Evolutionary conservation across 2,329 filamentous ascomycete genomes (phyloP), one percentile per base, ranked within the genome.

Genomic region (Cladorrhinum sp.): DNA sequence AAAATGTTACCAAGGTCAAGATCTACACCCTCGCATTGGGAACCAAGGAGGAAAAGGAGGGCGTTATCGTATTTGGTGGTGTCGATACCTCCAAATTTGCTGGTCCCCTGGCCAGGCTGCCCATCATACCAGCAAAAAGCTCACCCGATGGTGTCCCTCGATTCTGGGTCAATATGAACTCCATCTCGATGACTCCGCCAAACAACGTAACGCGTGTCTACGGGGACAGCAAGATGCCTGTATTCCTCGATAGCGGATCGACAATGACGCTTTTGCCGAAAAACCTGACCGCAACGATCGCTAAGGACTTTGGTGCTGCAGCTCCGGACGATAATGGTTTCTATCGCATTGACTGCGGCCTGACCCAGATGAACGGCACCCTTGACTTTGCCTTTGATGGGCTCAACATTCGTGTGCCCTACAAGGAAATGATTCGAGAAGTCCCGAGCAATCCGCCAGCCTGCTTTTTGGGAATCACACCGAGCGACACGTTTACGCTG

Each of bases 241-340:
- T 89, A 10, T 85, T 91, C 57, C 79, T 91, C 49, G 89, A 92
- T 74, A 89, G 85, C 24, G 89, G 89, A 6, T 86, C 85, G 23
- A 90, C 86, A 13, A 77, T 90, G 67, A 88, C 84, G 54, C 83
- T 90, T 58, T 77, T 92, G 1, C 89, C 89, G 1, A 74, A 82
- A 58, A 70, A 72, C 20, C 73, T 91, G 29, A 81, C 81, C 48
- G 67, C 73, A n/a, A 64, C 68, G 48, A 79, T 86, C 29, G 80
- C 79, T 20, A 67, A 72, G 22, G 79, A 82, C 64, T 80, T 86
- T 57, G 80, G 79, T 10, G 76, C 77, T 2, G 60, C 69, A 0
- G 67, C 68, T 1, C 66, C 73, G 53, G 76, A 77, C 64, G 58
- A 62, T 51, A 75, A 74, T 60, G 79, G 76, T 61, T 82, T 79